These are phyloP conservation scores for Nothophoma quercina DNA, from an alignment of 2,329 filamentous ascomycete genomes.

Conservation along the genomic window DNA sequence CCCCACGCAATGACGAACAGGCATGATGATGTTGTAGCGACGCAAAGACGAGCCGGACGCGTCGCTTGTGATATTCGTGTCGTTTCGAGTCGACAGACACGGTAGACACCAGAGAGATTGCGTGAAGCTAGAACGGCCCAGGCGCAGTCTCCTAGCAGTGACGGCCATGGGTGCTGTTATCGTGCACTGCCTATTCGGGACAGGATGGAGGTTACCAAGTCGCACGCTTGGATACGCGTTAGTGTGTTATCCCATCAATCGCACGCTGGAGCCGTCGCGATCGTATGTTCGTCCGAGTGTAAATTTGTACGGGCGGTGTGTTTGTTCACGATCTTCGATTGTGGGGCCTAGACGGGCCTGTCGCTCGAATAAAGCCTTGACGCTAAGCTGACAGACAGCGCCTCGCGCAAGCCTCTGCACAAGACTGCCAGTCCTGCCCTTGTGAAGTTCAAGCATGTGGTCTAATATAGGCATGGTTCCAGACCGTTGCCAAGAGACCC, in stretches of 20 bases:
- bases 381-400: conserved; percentile 14
- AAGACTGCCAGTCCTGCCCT: conserved; percentile 1
- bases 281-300: conserved; percentile 1
- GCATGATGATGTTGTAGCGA: background rate
- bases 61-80: background rate
- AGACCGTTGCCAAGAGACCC: conserved; percentile 38
- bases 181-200: conserved; percentile 13
- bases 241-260: conserved; percentile 3
- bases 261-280: background rate
- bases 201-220: background rate
- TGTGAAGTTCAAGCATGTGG: background rate
- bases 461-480: conserved; percentile 19
- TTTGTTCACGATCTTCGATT: conserved; percentile 8
- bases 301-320: conserved; percentile 1
- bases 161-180: conserved; percentile 7
- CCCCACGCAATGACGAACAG: background rate
- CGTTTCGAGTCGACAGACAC: background rate
- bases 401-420: conserved; percentile 11
- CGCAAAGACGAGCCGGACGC: background rate
- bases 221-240: background rate
- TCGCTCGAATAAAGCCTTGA: conserved; percentile 6
- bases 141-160: background rate
- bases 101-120: background rate
- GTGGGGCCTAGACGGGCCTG: conserved; percentile 17
- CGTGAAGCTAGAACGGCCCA: conserved; percentile 12